These are phyloP conservation scores for Thermoascus crustaceus DNA, from an alignment of 2,329 filamentous ascomycete genomes.

Conservation along the genomic window DNA sequence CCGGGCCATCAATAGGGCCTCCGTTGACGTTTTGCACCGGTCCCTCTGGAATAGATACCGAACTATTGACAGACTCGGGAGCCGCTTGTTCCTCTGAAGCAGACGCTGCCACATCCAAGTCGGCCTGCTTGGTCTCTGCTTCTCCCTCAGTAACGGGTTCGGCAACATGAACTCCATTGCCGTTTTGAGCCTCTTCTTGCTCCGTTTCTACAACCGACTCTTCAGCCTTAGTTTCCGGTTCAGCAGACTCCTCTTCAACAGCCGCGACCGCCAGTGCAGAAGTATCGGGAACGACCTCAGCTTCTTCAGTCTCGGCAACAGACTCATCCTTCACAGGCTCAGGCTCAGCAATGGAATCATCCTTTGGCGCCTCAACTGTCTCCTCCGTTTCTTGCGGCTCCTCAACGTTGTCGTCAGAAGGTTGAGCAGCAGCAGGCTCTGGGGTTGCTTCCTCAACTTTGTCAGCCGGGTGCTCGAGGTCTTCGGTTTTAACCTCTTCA, in stretches of 20 bases:
- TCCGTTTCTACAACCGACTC: too few relatives aligned
- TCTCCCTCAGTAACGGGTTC: not conserved
- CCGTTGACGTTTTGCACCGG: not conserved
- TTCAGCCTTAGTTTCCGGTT: too few relatives aligned
- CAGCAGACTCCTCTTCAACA: not conserved
- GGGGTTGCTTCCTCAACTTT: not conserved
- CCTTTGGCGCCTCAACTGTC: not conserved
- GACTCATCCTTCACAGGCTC: not conserved
- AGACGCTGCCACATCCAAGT: not conserved
- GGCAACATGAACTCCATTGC: too few relatives aligned
- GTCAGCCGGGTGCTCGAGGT: not conserved
- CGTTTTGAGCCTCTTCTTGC: too few relatives aligned
- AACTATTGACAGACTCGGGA: too few relatives aligned
- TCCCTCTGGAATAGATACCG: slow-evolving; percentile 3
- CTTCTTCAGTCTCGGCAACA: slow-evolving; percentile 1
- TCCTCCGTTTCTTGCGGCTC: not conserved
- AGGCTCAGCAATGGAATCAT: not conserved
- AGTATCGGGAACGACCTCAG: not conserved
- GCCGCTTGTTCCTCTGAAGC: not conserved
- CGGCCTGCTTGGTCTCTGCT: too few relatives aligned
- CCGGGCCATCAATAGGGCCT: not conserved
- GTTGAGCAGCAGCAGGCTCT: not conserved
- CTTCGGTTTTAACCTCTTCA: not conserved
- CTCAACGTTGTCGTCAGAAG: not conserved
- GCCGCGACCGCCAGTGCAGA: too few relatives aligned